These are phyloP conservation scores for Vachellia collinsii DNA, from an alignment of 306 rosid genomes.

Conservation along the genomic window DNA sequence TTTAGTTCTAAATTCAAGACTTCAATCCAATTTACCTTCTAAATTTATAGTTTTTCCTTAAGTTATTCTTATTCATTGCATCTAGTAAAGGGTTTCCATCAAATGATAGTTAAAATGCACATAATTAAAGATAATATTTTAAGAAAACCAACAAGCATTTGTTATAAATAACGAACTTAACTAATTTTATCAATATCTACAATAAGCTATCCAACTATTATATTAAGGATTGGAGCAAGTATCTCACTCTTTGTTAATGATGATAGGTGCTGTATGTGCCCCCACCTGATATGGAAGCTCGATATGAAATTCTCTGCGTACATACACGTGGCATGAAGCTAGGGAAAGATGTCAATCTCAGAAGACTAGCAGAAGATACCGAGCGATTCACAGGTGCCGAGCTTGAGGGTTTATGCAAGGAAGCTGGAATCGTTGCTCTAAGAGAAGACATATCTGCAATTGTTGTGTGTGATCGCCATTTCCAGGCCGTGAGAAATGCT, in stretches of 20 bases:
- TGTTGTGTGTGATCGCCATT: slow-evolving; percentile 64
- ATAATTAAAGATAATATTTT: too few species aligned
- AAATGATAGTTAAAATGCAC: too few species aligned
- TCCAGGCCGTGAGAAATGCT: slow-evolving; percentile 62
- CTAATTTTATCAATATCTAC: too few species aligned
- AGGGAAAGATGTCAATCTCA: slow-evolving; percentile 66
- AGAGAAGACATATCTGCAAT: slow-evolving; percentile 74
- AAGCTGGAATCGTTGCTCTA: slow-evolving; percentile 85
- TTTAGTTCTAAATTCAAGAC: too few species aligned
- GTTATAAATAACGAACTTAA: too few species aligned
- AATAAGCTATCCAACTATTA: too few species aligned
- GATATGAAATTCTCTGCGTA: slow-evolving; percentile 74
- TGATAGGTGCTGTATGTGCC: slow-evolving; percentile 86
- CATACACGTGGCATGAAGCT: slow-evolving; percentile 73
- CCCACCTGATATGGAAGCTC: slow-evolving; percentile 86
- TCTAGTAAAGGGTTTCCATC: too few species aligned
- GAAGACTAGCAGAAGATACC: slow-evolving; percentile 68
- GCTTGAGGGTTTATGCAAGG: slow-evolving; percentile 79
- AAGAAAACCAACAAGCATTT: too few species aligned
- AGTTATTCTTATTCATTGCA: too few species aligned
- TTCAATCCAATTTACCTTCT: too few species aligned
- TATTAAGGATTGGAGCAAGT: too few species aligned
- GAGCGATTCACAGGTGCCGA: slow-evolving; percentile 95
- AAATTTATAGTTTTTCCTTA: too few species aligned
- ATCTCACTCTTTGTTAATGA: slow-evolving; percentile 35